Conservation (phyloP, 2,329 filamentous ascomycete species). For the Ascochyta fabae region DNA sequence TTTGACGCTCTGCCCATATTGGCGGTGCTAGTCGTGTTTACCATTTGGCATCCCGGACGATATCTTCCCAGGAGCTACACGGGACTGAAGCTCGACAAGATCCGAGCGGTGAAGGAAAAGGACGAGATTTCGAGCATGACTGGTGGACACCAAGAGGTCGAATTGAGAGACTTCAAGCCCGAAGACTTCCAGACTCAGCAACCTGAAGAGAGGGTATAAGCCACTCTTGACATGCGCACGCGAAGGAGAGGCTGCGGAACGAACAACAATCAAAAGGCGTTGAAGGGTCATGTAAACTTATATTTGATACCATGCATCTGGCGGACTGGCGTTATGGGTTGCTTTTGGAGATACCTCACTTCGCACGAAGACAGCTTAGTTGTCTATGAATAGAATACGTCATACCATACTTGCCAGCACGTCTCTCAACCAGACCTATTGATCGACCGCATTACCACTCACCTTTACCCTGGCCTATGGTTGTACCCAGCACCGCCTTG, state of each 20-base stretch:
- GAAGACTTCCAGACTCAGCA: constrained; percentile 30
- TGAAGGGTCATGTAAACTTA: neutral
- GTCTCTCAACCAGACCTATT: no score
- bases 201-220: constrained; percentile 4
- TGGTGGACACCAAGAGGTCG: constrained; percentile 9
- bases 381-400: no score
- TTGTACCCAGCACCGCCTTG: no score
- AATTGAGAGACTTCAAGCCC: constrained; percentile 31
- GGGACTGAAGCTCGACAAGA: constrained; percentile 36
- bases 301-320: constrained; percentile 16
- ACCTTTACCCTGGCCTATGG: neutral
- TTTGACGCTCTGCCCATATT: constrained; percentile 60
- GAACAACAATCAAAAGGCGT: neutral
- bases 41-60: constrained; percentile 56
- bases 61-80: constrained; percentile 45
- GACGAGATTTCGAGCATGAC: constrained; percentile 36
- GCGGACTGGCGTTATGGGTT: constrained; percentile 9
- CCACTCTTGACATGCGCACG: neutral
- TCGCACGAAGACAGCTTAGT: no score
- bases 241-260: neutral
- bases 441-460: no score
- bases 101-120: constrained; percentile 41
- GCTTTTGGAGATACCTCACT: neutral
- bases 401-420: no score
- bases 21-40: constrained; percentile 57